These are phyloP conservation scores for Schizopora paradoxa DNA, from an alignment of 1,284 basidiomycete genomes.

Conservation along the genomic window DNA sequence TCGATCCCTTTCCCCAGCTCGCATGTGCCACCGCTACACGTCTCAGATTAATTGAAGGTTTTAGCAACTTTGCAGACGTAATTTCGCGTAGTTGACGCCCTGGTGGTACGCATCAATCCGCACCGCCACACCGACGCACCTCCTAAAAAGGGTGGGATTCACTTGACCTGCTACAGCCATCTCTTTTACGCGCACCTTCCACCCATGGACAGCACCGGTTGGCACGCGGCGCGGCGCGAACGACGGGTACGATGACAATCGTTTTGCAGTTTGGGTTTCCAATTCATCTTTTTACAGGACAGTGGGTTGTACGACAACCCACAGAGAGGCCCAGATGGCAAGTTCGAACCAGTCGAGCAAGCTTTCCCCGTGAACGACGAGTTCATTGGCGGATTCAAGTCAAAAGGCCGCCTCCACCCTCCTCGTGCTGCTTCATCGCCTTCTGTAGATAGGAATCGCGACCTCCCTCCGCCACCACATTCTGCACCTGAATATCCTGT, in stretches of 20 bases:
- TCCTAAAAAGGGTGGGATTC: no score
- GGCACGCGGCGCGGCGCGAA: slow-evolving; percentile 13
- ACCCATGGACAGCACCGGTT: slow-evolving; percentile 15
- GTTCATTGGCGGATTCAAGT: slow-evolving; percentile 50
- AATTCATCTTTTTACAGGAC: slow-evolving; percentile 2
- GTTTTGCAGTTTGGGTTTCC: neutral
- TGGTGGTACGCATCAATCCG: no score
- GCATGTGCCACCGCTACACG: no score
- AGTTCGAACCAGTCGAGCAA: slow-evolving; percentile 48
- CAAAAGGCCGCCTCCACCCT: no score
- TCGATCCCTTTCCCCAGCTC: no score
- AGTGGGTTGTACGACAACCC: slow-evolving; percentile 21
- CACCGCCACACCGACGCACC: no score
- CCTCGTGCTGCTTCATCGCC: slow-evolving; percentile 25
- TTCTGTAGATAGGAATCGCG: slow-evolving; percentile 18
- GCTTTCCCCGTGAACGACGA: slow-evolving; percentile 43
- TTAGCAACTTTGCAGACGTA: no score
- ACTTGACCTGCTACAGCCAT: no score
- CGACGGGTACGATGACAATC: slow-evolving; percentile 3
- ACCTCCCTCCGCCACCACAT: slow-evolving; percentile 17
- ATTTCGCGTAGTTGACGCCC: no score
- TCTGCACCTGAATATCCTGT: slow-evolving; percentile 8
- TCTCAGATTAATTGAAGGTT: no score
- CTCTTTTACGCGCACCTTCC: no score
- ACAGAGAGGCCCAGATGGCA: slow-evolving; percentile 46